Conservation (phyloP, 805 yeast species). For the Suhomyces sp. region DNA sequence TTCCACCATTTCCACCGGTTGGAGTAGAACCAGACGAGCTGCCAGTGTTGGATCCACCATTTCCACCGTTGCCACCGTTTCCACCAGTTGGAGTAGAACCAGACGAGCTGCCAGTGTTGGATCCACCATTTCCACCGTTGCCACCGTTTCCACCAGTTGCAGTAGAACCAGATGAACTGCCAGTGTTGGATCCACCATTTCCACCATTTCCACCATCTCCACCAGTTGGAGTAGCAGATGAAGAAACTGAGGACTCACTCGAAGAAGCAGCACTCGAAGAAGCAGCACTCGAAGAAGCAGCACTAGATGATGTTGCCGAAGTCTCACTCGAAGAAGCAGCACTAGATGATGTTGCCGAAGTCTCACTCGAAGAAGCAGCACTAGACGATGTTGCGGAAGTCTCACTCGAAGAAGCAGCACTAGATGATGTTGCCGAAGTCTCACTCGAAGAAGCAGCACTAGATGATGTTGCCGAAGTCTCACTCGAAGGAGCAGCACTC, state of each 20-base stretch:
- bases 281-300: slow-evolving; percentile 5
- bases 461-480: not conserved
- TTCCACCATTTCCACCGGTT: not conserved
- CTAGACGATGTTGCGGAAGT: slow-evolving; percentile 16
- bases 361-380: not conserved
- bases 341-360: slow-evolving; percentile 13
- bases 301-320: not conserved
- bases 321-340: slow-evolving; percentile 11
- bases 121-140: not conserved
- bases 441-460: not conserved
- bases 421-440: not conserved
- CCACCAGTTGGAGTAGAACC: not conserved
- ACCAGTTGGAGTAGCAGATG: not conserved
- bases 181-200: not conserved
- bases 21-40: not conserved
- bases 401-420: slow-evolving; percentile 5
- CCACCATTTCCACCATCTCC: not conserved
- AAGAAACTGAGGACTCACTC: too few species aligned
- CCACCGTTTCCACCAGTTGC: not conserved
- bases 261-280: slow-evolving; percentile 5
- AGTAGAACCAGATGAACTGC: not conserved
- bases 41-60: not conserved
- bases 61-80: not conserved
- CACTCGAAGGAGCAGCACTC: not conserved
- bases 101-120: not conserved